phyloP scores from a whole-genome alignment of 352 stramenopile genomes.

The Pythium vanterpoolii region DNA sequence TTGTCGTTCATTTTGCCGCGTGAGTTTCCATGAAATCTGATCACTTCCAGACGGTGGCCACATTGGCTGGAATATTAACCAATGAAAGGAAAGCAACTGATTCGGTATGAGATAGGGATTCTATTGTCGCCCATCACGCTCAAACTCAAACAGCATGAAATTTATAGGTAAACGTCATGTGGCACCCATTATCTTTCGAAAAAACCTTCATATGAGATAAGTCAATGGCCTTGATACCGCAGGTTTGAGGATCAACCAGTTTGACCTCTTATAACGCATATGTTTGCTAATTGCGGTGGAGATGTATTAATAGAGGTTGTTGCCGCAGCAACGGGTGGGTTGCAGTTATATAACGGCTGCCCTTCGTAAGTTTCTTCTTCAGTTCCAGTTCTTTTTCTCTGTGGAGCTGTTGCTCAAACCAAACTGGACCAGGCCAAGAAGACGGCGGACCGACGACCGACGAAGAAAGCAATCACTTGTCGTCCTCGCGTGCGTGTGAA shows the following conservation, averaged over 20 bases:
- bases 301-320: background rate
- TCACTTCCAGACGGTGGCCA: background rate
- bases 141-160: constrained; percentile 15
- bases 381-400: constrained; percentile 2
- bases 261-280: too few relatives aligned
- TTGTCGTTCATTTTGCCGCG: constrained; percentile 15
- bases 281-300: too few relatives aligned
- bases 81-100: background rate
- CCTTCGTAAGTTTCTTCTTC: background rate
- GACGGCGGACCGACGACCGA: background rate
- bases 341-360: too few relatives aligned
- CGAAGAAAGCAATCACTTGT: background rate
- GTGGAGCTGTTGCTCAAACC: background rate
- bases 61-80: constrained; percentile 5
- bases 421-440: constrained; percentile 12
- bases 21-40: constrained; percentile 13
- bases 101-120: constrained; percentile 11
- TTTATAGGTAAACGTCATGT: constrained; percentile 2
- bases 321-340: too few relatives aligned
- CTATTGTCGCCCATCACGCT: constrained; percentile 8
- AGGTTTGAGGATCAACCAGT: too few relatives aligned
- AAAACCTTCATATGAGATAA: constrained; percentile 1
- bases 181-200: constrained; percentile 11
- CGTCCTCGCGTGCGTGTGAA: background rate
- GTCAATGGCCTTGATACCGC: background rate